These are phyloP conservation scores for Pyricularia sp. DNA, from an alignment of 2,329 filamentous ascomycete genomes.

Conservation along the genomic window DNA sequence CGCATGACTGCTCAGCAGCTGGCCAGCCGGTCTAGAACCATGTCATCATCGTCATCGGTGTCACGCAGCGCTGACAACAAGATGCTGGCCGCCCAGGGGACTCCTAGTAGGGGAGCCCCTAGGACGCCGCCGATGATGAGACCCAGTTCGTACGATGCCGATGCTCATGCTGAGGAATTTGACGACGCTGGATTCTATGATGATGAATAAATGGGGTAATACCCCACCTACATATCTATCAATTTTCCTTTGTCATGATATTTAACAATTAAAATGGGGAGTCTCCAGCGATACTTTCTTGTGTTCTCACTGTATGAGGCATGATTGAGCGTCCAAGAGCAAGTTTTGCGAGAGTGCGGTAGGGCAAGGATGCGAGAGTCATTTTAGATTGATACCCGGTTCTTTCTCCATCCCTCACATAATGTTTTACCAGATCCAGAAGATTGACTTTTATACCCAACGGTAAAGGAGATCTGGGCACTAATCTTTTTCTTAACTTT, in stretches of 20 bases:
- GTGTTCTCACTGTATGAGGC: not conserved
- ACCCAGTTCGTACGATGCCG: conserved; percentile 47
- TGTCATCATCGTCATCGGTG: conserved; percentile 4
- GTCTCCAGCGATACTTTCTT: not conserved
- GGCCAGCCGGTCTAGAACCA: conserved; percentile 19
- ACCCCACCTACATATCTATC: not conserved
- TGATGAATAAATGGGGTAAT: conserved; percentile 23
- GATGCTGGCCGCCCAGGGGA: conserved; percentile 23
- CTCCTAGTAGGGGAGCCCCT: conserved; percentile 30
- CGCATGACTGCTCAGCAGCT: conserved; percentile 44
- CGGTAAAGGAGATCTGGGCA: not conserved
- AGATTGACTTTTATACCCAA: not conserved
- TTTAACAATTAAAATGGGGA: not conserved
- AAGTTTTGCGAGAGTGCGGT: not conserved
- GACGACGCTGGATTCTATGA: conserved; percentile 52
- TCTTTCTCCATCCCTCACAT: not conserved
- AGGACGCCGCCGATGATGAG: conserved; percentile 55
- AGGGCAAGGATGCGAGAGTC: not conserved
- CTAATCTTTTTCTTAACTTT: not conserved
- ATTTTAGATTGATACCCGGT: conserved; percentile 2
- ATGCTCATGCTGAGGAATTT: conserved; percentile 50
- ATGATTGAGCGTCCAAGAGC: not conserved
- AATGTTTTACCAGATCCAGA: not conserved
- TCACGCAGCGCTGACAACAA: conserved; percentile 16
- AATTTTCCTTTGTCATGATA: conserved; percentile 2